A percentile compares a stretch with the other conserved stretches of the same genome.
These are phyloP conservation scores for Trichoderma atroviride DNA, from an alignment of 2,329 filamentous ascomycete genomes.

Conservation along the genomic window DNA sequence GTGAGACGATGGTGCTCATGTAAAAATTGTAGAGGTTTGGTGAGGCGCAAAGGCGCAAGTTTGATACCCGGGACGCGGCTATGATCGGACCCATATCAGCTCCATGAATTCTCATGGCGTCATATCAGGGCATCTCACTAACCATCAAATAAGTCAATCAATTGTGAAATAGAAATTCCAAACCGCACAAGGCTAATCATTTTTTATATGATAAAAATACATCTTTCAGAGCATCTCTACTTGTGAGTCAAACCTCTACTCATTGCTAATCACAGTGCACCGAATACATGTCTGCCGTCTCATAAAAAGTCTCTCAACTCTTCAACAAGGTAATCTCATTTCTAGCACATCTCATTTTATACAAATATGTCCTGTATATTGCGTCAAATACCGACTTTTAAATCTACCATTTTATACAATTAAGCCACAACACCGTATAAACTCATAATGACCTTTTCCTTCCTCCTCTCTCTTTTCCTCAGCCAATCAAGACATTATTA, in stretches of 20 bases:
- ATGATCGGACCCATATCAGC: background rate
- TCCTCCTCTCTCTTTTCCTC: background rate
- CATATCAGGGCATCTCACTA: conserved; percentile 1
- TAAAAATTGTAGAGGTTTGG: background rate
- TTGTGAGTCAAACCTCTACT: background rate
- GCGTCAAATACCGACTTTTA: conserved; percentile 11
- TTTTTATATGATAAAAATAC: background rate
- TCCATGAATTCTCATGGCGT: conserved; percentile 10
- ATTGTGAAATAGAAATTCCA: background rate
- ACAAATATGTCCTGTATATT: conserved; percentile 12
- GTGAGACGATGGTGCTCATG: background rate
- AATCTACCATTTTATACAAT: conserved; percentile 10
- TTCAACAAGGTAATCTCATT: background rate
- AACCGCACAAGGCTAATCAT: background rate
- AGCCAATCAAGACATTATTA: background rate
- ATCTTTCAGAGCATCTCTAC: background rate
- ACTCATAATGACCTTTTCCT: background rate
- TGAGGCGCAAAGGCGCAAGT: background rate
- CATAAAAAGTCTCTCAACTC: background rate
- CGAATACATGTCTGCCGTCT: background rate
- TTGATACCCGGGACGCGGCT: conserved; percentile 19
- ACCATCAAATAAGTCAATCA: background rate
- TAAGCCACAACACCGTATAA: conserved; percentile 5
- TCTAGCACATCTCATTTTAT: background rate
- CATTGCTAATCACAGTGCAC: background rate